Evolutionary conservation across 495 filamentous ascomycete species (phyloP), one percentile per base, ranked within the genome.

Genomic region (Penicillium turbatum): DNA sequence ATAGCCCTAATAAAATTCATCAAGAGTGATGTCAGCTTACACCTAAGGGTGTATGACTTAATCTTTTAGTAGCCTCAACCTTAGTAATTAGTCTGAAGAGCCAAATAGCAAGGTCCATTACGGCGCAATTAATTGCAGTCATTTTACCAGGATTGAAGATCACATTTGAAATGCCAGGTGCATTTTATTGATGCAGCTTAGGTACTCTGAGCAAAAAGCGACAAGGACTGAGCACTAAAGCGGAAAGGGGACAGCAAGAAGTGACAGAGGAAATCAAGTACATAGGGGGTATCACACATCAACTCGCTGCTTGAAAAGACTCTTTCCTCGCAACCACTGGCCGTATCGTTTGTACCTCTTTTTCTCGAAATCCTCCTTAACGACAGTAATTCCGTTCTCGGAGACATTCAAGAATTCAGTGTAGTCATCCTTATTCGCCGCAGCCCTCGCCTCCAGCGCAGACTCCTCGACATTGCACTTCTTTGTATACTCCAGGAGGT

Each of bases 321-420:
- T 91, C 76, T 96, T 96, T 13, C 91, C 91, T 56, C 85, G 79
- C 61, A 97, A 72, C 92, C 92, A 97, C 70, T 96, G 92, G 62
- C 85, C 75, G 70, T 98, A 98, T 0, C 91, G 89, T 70, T 91
- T 96, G 67, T 98, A 98, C 57, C 95, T 74, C 78, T 96, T 96
- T 78, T 93, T 97, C 31, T 76, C 73, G 42, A 80, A 75, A 68
- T 97, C 93, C 62, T 92, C 90, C 36, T 88, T 82, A 12, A 80
- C 83, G 13, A 97, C 92, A n/a, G 88, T 90, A 29, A 98, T 72
- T 8, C 89, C 88, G 56, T 96, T 88, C 21, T 93, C 89, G 13
- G 78, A 80, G 3, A 96, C 81, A 32, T 73, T 74, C 24, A 96
- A 67, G 63, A 90, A 89, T 41, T 93, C 87, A 10, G 70, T 74